phyloP scores from a whole-genome alignment of 2,329 filamentous ascomycete species.

The Cercospora citrullina region DNA sequence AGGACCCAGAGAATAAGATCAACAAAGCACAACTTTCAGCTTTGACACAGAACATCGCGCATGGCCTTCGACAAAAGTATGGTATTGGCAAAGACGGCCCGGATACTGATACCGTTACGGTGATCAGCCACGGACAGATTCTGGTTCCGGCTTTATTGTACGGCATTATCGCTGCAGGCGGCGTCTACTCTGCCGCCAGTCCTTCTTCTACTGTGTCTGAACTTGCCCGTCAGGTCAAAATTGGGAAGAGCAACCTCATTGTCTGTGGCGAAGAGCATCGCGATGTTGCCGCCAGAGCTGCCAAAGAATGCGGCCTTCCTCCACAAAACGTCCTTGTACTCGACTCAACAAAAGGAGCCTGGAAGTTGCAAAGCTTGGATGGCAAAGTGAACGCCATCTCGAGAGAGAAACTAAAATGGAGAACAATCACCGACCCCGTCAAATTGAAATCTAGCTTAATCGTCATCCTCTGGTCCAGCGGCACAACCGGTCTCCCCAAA shows the following conservation, averaged over 20 bases:
- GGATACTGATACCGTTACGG: constrained; percentile 56
- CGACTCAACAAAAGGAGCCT: constrained; percentile 40
- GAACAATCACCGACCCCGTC: constrained; percentile 52
- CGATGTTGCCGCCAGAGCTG: constrained; percentile 50
- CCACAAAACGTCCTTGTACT: constrained; percentile 54
- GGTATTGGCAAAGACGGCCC: constrained; percentile 54
- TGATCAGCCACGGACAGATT: constrained; percentile 58
- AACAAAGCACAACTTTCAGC: constrained; percentile 54
- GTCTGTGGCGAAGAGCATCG: constrained; percentile 53
- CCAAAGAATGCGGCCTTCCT: constrained; percentile 51
- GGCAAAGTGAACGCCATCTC: constrained; percentile 38
- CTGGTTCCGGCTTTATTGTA: constrained; percentile 57
- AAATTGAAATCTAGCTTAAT: constrained; percentile 50
- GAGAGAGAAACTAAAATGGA: constrained; percentile 52
- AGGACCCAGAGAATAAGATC: constrained; percentile 54
- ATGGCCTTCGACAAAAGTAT: constrained; percentile 57
- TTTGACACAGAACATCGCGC: constrained; percentile 55
- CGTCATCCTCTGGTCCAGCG: constrained; percentile 50
- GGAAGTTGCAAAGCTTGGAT: constrained; percentile 40
- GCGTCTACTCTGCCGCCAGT: constrained; percentile 59
- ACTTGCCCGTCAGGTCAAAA: constrained; percentile 50
- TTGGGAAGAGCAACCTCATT: constrained; percentile 46
- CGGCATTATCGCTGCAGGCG: constrained; percentile 59
- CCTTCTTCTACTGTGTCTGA: constrained; percentile 54
- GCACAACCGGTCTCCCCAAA: constrained; percentile 52